Conservation (phyloP, 2,329 filamentous ascomycete species). For the Aspergillus pseudoterreus region DNA sequence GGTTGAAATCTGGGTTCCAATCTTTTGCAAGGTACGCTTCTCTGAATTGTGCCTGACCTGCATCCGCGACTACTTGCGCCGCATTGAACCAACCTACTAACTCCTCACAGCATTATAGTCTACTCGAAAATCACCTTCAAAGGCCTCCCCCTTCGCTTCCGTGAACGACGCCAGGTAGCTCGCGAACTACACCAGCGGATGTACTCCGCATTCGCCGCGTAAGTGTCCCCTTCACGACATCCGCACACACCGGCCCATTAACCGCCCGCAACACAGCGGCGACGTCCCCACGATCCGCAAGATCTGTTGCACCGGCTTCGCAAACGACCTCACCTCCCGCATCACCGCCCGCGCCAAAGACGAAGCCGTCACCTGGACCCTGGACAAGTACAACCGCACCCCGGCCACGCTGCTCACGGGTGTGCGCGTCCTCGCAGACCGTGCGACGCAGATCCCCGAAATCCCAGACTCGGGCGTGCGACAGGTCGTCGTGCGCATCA, state of each 20-base stretch:
- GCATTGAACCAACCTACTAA: not conserved
- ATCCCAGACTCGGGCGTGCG: constrained; percentile 35
- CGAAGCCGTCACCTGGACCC: constrained; percentile 32
- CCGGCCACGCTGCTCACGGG: constrained; percentile 36
- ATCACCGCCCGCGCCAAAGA: constrained; percentile 31
- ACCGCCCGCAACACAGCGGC: constrained; percentile 19
- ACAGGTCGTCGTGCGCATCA: constrained; percentile 39
- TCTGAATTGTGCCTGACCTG: no score
- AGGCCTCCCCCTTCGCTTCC: constrained; percentile 31
- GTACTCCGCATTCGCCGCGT: constrained; percentile 47
- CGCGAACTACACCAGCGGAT: constrained; percentile 42
- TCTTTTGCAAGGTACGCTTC: constrained; percentile 27
- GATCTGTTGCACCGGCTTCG: constrained; percentile 39
- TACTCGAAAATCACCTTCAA: constrained; percentile 32
- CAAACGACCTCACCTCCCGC: constrained; percentile 29
- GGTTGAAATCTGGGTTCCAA: constrained; percentile 32
- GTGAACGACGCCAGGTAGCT: constrained; percentile 34
- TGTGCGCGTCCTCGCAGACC: constrained; percentile 39
- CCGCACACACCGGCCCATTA: constrained; percentile 10
- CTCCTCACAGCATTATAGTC: constrained; percentile 22
- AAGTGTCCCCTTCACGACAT: constrained; percentile 23
- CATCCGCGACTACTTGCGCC: not conserved
- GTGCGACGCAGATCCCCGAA: constrained; percentile 39
- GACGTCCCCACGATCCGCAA: constrained; percentile 33
- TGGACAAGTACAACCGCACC: constrained; percentile 35